Base-by-base conservation (phyloP, 139 green algal genomes). In the Volvox africanus region DNA sequence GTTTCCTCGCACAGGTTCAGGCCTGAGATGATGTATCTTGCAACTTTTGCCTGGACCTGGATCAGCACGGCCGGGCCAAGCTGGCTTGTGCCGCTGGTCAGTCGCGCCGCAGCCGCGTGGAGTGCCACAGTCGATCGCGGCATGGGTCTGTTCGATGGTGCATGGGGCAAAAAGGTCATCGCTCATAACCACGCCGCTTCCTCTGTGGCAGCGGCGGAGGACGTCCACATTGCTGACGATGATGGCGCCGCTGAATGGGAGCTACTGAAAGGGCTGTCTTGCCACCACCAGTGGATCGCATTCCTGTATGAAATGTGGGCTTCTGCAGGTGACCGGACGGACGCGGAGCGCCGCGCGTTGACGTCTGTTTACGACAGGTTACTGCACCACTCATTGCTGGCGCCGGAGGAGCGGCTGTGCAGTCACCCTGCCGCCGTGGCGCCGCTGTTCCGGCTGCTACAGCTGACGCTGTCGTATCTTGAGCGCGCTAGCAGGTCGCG, bases 111-210 rank as follows among this genome's bases (percentile, higher is more conserved):
- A 0, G 88, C 91, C n/a, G 95, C 94, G 11, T 97, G 96, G 96
- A 62, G 92, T 12, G 91, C 55, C 78, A 96, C 93, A 0, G 85
- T 95, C 0, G 91, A 96, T 26, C 89, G 91, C 6, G 79, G 91
- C 0, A 24, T 96, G 77, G 96, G 96, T 18, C 92, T 98, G 16
- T 98, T 98, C 90, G 91, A 61, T 55, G 93, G 90, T 18, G 35
- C 33, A 20, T 88, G 65, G 61, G 21, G 20, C 13, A n/a, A 50
- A 28, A 6, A 78, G 1, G 1, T 20, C 30, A 33, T 21, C 1
- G 37, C 30, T 3, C 35, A 35, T 20, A 22, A 22, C 0, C 30
- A 55, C 78, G 26, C 2, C 61, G 86, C 17, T 69, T 19, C 19
- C 33, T 36, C 24, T 5, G 83, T 9, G 44, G 3, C 50, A 55